phyloP scores from a whole-genome alignment of 345 rosid species.

The Eutrema heterophyllum region DNA sequence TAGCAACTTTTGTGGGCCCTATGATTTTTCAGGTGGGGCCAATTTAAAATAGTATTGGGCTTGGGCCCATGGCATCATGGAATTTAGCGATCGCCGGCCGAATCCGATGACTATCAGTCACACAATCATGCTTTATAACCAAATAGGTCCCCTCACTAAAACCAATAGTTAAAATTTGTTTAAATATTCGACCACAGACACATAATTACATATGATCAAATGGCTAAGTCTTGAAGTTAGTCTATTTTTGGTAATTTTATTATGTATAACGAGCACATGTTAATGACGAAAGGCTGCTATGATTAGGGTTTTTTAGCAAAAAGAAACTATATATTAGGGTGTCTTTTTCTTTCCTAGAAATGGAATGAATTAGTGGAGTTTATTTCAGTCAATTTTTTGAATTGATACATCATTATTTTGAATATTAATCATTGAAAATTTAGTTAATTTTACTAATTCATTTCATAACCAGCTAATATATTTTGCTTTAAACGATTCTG shows the following conservation, averaged over 20 bases:
- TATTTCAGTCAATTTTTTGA: not conserved
- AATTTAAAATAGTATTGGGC: constrained; percentile 4
- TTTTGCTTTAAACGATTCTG: not conserved
- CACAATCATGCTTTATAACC: constrained; percentile 11
- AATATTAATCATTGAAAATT: not conserved
- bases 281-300: not conserved
- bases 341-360: not conserved
- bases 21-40: not conserved
- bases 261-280: not conserved
- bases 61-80: constrained; percentile 1
- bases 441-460: not conserved
- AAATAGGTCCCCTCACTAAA: constrained; percentile 23
- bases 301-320: too few relatives aligned
- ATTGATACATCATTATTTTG: not conserved
- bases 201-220: constrained; percentile 4
- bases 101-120: constrained; percentile 22
- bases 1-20: not conserved
- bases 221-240: not conserved
- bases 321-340: not conserved
- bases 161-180: not conserved
- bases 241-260: not conserved
- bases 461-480: not conserved
- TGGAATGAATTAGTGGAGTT: not conserved
- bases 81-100: constrained; percentile 11
- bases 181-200: constrained; percentile 7